Conservation (phyloP, 192 early-diverging fungal species). For the Thamnidium elegans region DNA sequence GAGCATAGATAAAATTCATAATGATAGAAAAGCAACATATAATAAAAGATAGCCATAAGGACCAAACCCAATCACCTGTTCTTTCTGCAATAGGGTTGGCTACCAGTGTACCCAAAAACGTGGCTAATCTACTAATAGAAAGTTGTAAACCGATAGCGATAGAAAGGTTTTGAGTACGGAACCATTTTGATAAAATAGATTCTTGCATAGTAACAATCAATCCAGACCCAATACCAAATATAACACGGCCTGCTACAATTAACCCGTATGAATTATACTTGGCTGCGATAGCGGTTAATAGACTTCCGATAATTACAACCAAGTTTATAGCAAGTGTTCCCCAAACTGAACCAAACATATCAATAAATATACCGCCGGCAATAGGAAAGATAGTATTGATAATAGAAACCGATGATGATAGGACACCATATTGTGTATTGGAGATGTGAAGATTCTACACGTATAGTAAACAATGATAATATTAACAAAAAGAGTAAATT, state of each 20-base stretch:
- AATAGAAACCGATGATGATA: constrained; percentile 58
- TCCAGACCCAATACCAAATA: constrained; percentile 68
- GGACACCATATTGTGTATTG: constrained; percentile 59
- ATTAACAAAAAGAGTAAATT: background rate
- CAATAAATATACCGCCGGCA: constrained; percentile 56
- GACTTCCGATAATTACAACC: constrained; percentile 56
- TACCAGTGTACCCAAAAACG: constrained; percentile 65
- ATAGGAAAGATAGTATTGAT: constrained; percentile 60
- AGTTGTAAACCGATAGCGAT: constrained; percentile 71
- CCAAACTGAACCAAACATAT: constrained; percentile 58
- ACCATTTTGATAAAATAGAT: constrained; percentile 73
- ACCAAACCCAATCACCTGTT: constrained; percentile 42
- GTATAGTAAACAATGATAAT: background rate
- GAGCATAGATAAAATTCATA: constrained; percentile 67
- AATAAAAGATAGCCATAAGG: constrained; percentile 52
- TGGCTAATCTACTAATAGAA: constrained; percentile 65
- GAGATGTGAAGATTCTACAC: constrained; percentile 51
- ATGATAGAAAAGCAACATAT: constrained; percentile 63
- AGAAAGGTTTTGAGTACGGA: constrained; percentile 62
- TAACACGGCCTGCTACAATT: constrained; percentile 53
- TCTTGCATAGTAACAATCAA: constrained; percentile 76
- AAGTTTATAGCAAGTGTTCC: constrained; percentile 53
- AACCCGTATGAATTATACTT: constrained; percentile 43
- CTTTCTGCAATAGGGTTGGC: constrained; percentile 56
- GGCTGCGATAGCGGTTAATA: constrained; percentile 49